A percentile compares a stretch with the other conserved stretches of the same genome.
Conservation (phyloP, 495 filamentous ascomycete species). For the Aspergillus asperescens region DNA sequence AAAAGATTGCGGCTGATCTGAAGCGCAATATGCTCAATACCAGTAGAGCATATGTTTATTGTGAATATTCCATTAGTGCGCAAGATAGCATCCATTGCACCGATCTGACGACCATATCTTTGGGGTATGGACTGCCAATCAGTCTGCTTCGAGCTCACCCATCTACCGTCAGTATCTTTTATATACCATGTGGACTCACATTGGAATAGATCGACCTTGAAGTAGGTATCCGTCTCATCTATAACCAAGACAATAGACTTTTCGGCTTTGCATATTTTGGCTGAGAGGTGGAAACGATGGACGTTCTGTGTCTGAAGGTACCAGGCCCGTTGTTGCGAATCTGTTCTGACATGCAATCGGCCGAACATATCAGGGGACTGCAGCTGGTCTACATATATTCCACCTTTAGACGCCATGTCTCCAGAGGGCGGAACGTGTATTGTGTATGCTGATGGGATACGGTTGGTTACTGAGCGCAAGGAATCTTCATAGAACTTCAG, state of each 20-base stretch:
- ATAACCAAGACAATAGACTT: constrained; percentile 21
- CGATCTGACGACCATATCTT: constrained; percentile 42
- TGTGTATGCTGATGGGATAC: constrained; percentile 34
- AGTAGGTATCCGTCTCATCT: constrained; percentile 15
- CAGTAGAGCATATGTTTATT: constrained; percentile 32
- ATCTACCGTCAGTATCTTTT: constrained; percentile 15
- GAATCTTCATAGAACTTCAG: constrained; percentile 36
- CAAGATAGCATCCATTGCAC: constrained; percentile 49
- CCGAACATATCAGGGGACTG: constrained; percentile 42
- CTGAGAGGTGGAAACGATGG: constrained; percentile 33
- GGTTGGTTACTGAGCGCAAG: not conserved
- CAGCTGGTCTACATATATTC: constrained; percentile 25
- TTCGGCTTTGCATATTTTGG: not conserved
- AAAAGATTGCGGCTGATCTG: constrained; percentile 56
- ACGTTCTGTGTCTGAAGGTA: constrained; percentile 36
- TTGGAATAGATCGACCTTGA: constrained; percentile 7
- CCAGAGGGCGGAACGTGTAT: constrained; percentile 46
- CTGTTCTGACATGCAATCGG: constrained; percentile 27
- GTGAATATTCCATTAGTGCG: constrained; percentile 39
- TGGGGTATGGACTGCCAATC: constrained; percentile 24
- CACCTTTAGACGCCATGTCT: constrained; percentile 44
- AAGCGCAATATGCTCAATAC: constrained; percentile 34
- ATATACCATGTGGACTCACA: constrained; percentile 14
- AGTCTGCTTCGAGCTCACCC: constrained; percentile 13
- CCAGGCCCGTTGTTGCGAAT: constrained; percentile 19